Percentiles rank a stretch among this genome's conserved stretches.
These are phyloP conservation scores for Fusarium liriodendri DNA, from an alignment of 2,329 filamentous ascomycete genomes.

Conservation along the genomic window DNA sequence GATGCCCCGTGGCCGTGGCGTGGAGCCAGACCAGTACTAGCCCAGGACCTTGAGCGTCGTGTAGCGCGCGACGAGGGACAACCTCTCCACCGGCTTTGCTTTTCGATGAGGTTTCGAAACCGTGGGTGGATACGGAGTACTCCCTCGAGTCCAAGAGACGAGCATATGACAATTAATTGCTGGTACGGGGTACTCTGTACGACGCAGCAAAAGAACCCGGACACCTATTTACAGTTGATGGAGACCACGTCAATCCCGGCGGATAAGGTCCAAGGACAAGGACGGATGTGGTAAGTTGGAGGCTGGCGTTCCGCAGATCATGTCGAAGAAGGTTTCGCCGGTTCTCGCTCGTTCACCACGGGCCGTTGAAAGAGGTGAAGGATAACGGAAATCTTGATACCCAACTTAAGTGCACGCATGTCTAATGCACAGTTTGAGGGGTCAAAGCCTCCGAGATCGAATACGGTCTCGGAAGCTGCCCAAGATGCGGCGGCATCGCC, in stretches of 20 bases:
- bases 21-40: slow-evolving; percentile 21
- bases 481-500: not conserved
- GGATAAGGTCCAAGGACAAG: not conserved
- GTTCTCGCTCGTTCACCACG: slow-evolving; percentile 22
- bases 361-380: slow-evolving; percentile 38
- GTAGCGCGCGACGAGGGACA: slow-evolving; percentile 38
- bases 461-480: not conserved
- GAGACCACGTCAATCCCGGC: not conserved
- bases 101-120: slow-evolving; percentile 35
- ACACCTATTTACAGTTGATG: not conserved
- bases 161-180: not conserved
- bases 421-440: slow-evolving; percentile 4
- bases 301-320: slow-evolving; percentile 23
- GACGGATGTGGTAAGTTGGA: slow-evolving; percentile 21
- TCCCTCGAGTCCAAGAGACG: slow-evolving; percentile 9
- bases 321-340: slow-evolving; percentile 32
- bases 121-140: slow-evolving; percentile 31
- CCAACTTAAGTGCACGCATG: slow-evolving; percentile 32
- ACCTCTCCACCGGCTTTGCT: slow-evolving; percentile 26
- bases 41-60: slow-evolving; percentile 34
- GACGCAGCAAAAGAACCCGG: not conserved
- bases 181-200: not conserved
- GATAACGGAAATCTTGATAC: slow-evolving; percentile 39
- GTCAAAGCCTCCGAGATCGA: slow-evolving; percentile 14
- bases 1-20: slow-evolving; percentile 38